These are phyloP conservation scores for Colletotrichum gloeosporioides DNA, from an alignment of 2,329 filamentous ascomycete genomes.

Conservation along the genomic window DNA sequence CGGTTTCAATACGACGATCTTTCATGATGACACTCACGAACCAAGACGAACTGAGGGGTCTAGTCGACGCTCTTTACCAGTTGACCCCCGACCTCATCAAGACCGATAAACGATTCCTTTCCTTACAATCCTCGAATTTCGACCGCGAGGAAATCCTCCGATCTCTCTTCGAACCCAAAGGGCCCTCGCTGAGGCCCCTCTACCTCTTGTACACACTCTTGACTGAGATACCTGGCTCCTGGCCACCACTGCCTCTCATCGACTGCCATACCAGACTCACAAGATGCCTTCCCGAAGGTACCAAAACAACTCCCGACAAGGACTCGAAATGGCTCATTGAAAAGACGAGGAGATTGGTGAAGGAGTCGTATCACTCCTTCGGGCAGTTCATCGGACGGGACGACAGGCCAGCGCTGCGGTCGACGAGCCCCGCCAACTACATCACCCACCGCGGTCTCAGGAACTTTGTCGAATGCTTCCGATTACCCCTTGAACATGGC, in stretches of 20 bases:
- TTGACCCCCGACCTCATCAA: background rate
- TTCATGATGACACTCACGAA: background rate
- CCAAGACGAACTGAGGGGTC: background rate
- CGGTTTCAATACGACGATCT: background rate
- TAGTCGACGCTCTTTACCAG: background rate
- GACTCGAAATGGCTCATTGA: conserved; percentile 21
- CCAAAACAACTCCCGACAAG: conserved; percentile 30
- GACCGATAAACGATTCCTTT: background rate
- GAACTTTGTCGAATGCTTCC: conserved; percentile 37
- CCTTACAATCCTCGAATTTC: background rate
- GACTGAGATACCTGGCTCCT: conserved; percentile 29
- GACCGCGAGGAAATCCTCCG: conserved; percentile 22
- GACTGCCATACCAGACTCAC: conserved; percentile 39
- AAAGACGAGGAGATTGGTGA: conserved; percentile 28
- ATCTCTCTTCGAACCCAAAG: conserved; percentile 24
- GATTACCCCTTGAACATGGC: conserved; percentile 27
- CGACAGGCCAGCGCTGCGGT: conserved; percentile 32
- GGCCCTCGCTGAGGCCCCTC: conserved; percentile 28
- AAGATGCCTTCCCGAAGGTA: conserved; percentile 40
- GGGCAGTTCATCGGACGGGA: conserved; percentile 37
- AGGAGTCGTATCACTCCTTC: conserved; percentile 40
- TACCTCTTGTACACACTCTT: conserved; percentile 29
- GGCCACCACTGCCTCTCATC: conserved; percentile 33
- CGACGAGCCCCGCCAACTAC: conserved; percentile 26
- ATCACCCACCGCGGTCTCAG: conserved; percentile 37